A percentile compares a stretch with the other conserved stretches of the same genome.
These are phyloP conservation scores for Mortierella alpina DNA, from an alignment of 192 early-diverging fungal species.

Conservation along the genomic window DNA sequence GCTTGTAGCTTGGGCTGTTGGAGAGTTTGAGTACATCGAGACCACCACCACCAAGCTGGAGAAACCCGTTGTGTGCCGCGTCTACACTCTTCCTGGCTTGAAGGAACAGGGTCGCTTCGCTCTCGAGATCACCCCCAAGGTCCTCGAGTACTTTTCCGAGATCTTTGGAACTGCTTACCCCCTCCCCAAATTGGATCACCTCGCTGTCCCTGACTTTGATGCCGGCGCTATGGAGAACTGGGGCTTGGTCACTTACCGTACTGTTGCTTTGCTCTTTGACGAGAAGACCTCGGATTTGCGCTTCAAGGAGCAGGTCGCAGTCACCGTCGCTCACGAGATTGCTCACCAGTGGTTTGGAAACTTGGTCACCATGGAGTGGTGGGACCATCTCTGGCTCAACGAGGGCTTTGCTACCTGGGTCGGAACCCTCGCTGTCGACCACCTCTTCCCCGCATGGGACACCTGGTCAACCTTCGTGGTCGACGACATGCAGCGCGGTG, in stretches of 20 bases:
- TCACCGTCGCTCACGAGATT: conserved; percentile 89
- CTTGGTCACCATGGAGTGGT: conserved; percentile 96
- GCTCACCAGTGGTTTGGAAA: conserved; percentile 95
- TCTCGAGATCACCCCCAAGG: conserved; percentile 77
- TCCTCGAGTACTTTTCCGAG: conserved; percentile 88
- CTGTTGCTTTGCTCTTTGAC: conserved; percentile 86
- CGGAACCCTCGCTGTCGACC: conserved; percentile 86
- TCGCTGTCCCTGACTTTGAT: conserved; percentile 94
- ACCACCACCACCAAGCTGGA: conserved; percentile 74
- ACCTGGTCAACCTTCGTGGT: conserved; percentile 89
- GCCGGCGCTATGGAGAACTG: conserved; percentile 96
- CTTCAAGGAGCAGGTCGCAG: conserved; percentile 86
- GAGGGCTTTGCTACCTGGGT: conserved; percentile 99
- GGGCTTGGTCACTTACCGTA: conserved; percentile 95
- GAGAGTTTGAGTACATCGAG: conserved; percentile 95
- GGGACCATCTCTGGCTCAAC: conserved; percentile 95
- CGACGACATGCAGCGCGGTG: conserved; percentile 80
- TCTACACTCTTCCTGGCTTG: conserved; percentile 87
- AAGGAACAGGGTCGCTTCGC: conserved; percentile 88
- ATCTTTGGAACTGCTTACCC: conserved; percentile 91
- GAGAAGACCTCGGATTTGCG: conserved; percentile 76
- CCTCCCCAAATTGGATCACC: conserved; percentile 87
- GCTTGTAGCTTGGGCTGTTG: conserved; percentile 90
- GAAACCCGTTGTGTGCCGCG: conserved; percentile 82
- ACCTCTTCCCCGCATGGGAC: conserved; percentile 94